A percentile compares a stretch with the other conserved stretches of the same genome.
phyloP scores from a whole-genome alignment of 106 monocot genomes.

The Dendrobium chrysotoxum region DNA sequence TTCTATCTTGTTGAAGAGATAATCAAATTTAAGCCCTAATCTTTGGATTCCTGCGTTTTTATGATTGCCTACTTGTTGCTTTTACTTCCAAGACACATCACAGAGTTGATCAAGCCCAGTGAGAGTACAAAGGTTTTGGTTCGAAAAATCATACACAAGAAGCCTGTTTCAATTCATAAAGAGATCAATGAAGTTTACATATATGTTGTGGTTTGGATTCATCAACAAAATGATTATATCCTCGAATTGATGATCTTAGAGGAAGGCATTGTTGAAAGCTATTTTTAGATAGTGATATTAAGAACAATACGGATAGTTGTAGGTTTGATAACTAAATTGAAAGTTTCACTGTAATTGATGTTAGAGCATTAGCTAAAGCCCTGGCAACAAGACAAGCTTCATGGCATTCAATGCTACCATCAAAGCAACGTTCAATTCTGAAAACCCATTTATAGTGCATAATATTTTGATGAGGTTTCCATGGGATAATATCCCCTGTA shows the following conservation, averaged over 20 bases:
- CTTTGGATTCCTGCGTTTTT: too few species aligned
- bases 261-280: constrained; percentile 7
- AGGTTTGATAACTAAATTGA: background rate
- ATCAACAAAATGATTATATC: constrained; percentile 5
- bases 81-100: too few species aligned
- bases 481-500: constrained; percentile 1
- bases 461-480: background rate
- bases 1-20: too few species aligned
- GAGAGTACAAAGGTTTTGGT: background rate
- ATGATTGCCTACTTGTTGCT: too few species aligned
- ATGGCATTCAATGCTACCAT: background rate
- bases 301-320: background rate
- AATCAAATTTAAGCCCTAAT: too few species aligned
- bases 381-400: background rate
- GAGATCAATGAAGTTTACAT: background rate
- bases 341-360: background rate
- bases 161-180: constrained; percentile 9
- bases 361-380: background rate
- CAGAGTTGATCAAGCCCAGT: background rate
- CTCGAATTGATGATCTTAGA: background rate
- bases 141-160: background rate
- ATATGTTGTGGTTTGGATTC: background rate
- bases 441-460: background rate
- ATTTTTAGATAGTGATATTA: background rate
- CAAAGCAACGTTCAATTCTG: background rate